Conservation (phyloP, 306 rosid genomes). For the Pterocarpus macrocarpus region DNA sequence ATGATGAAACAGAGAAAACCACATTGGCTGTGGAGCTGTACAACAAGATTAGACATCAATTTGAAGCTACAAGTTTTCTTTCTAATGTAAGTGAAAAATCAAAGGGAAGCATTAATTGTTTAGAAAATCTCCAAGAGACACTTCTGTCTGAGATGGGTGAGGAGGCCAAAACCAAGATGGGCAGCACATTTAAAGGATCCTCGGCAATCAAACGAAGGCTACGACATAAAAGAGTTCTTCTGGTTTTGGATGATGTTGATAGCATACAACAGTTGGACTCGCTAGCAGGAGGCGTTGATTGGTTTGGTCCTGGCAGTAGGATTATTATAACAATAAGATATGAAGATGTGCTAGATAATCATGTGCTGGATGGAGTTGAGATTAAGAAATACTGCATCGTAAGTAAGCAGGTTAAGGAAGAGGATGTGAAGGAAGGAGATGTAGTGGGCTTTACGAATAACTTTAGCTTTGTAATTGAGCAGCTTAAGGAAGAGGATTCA, state of each 20-base stretch:
- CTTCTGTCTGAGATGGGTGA: neutral
- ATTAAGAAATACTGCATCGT: neutral
- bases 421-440: neutral
- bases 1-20: neutral
- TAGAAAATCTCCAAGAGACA: constrained; percentile 9
- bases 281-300: neutral
- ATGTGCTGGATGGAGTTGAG: neutral
- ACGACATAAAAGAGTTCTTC: constrained; percentile 1
- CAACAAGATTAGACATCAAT: neutral
- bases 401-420: neutral
- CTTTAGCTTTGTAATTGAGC: neutral
- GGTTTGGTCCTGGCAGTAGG: constrained; percentile 35
- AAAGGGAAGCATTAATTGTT: neutral
- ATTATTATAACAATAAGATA: constrained; percentile 31
- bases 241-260: constrained; percentile 33
- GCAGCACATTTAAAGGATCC: neutral
- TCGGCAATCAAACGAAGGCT: neutral
- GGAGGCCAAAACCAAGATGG: neutral
- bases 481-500: neutral
- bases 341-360: neutral
- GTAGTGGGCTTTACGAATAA: neutral
- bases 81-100: neutral
- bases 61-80: constrained; percentile 31
- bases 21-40: constrained; percentile 15
- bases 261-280: neutral